phyloP scores from a whole-genome alignment of 1,284 basidiomycete species.

The Ganoderma leucocontextum region DNA sequence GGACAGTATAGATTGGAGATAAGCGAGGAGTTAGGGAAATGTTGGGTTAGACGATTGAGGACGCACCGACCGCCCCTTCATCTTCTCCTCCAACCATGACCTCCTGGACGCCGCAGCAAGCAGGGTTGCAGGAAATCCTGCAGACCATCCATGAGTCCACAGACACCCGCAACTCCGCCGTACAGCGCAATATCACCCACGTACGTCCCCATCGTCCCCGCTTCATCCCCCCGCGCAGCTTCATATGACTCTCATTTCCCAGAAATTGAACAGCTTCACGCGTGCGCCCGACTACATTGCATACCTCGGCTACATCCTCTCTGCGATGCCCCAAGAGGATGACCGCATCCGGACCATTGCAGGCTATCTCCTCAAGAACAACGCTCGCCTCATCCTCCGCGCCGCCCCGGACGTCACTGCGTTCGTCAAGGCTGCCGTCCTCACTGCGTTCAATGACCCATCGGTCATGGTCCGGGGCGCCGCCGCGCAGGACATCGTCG shows the following conservation, averaged over 20 bases:
- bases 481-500: constrained; percentile 89
- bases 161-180: constrained; percentile 67
- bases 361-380: constrained; percentile 97
- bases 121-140: constrained; percentile 84
- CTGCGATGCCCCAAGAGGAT: constrained; percentile 83
- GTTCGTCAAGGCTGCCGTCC: constrained; percentile 86
- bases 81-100: constrained; percentile 52
- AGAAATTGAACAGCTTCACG: constrained; percentile 93
- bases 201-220: constrained; percentile 50
- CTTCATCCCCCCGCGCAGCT: constrained; percentile 23
- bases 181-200: constrained; percentile 80
- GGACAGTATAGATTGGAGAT: constrained; percentile 23
- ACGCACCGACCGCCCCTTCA: constrained; percentile 38
- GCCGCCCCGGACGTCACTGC: constrained; percentile 73
- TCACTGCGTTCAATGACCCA: constrained; percentile 82
- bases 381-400: constrained; percentile 76
- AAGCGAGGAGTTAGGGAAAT: constrained; percentile 23
- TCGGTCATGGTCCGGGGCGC: constrained; percentile 91
- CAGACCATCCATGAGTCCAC: constrained; percentile 88
- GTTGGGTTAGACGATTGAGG: constrained; percentile 18
- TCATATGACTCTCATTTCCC: constrained; percentile 32
- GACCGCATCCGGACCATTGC: constrained; percentile 94
- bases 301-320: constrained; percentile 95
- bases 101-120: constrained; percentile 79
- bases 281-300: constrained; percentile 93